phyloP scores from a whole-genome alignment of 345 rosid species.

The Brassica incana region DNA sequence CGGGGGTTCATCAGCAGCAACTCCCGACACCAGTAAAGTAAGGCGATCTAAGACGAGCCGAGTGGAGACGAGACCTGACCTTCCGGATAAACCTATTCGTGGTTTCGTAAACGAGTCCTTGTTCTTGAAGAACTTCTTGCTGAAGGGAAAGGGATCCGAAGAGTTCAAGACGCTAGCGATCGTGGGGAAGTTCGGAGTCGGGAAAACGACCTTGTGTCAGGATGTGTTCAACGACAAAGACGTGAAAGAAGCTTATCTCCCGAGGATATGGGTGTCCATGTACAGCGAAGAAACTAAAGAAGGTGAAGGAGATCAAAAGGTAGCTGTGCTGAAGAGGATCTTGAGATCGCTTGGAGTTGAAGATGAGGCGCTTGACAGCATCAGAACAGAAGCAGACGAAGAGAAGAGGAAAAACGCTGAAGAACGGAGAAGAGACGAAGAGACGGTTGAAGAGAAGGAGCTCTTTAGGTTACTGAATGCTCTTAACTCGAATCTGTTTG shows the following conservation, averaged over 20 bases:
- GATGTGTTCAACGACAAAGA: constrained; percentile 29
- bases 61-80: constrained; percentile 7
- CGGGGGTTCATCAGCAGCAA: neutral
- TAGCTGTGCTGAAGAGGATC: constrained; percentile 32
- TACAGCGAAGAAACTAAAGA: constrained; percentile 6
- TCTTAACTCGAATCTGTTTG: constrained; percentile 43
- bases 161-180: constrained; percentile 46
- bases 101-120: constrained; percentile 37
- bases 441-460: neutral
- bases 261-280: constrained; percentile 52
- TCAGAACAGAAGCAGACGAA: neutral
- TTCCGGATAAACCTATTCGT: neutral
- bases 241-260: constrained; percentile 38
- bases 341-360: constrained; percentile 49
- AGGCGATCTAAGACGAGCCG: constrained; percentile 12
- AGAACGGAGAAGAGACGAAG: constrained; percentile 2
- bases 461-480: constrained; percentile 37
- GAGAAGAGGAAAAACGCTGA: neutral
- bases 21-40: neutral
- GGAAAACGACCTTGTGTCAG: constrained; percentile 55
- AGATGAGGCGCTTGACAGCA: constrained; percentile 19
- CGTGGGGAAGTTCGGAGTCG: constrained; percentile 48
- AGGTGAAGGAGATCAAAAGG: neutral
- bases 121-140: constrained; percentile 37
- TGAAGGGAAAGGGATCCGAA: constrained; percentile 11